Base-by-base conservation (phyloP, 768 basidiomycete genomes). In the Bullera alba region DNA sequence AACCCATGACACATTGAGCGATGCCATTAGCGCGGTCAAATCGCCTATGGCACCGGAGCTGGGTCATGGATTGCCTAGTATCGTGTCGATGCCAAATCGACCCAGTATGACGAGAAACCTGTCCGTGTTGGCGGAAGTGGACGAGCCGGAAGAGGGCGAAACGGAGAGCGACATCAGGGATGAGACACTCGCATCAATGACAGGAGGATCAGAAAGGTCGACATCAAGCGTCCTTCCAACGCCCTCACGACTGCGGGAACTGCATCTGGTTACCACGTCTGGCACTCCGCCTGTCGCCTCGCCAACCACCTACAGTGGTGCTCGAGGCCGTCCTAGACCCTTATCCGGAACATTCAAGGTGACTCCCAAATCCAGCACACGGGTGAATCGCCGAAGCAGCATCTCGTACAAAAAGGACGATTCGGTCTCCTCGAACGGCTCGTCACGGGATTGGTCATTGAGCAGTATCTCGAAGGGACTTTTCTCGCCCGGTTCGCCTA, bases 381-480 rank as follows among this genome's bases (percentile, higher is more conserved):
- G 30, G 59, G 10, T 53, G 56, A 27, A n/a, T n/a, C n/a, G n/a
- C n/a, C n/a, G n/a, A n/a, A 61, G 60, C 23, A 63, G 62, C 2
- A 67, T 67, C 23, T 59, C 57, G 8, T 67, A 67, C 41, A 61
- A 54, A 48, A 67, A 60, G 38, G 61, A 63, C 35, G 58, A 48
- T 30, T 53, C 43, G 17, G 46, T 38, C 32, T 49, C 58, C 10
- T 51, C 53, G 5, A 52, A 48, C 5, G 42, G 17, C 14, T 49
- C 50, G 7, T 57, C 55, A 19, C 34, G 55, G 10, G 55, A 57
- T 48, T 51, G 55, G 52, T 57, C 56, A 5, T 29, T 35, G 3
- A 30, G 53, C 10, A 49, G 34, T 47, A 17, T 21, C 21, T 49
- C 23, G 48, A 39, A 48, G 30, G 14, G 16, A 30, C 17, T 21